Base-by-base conservation (phyloP, 2,329 filamentous ascomycete genomes). In the Fusarium proliferatum region DNA sequence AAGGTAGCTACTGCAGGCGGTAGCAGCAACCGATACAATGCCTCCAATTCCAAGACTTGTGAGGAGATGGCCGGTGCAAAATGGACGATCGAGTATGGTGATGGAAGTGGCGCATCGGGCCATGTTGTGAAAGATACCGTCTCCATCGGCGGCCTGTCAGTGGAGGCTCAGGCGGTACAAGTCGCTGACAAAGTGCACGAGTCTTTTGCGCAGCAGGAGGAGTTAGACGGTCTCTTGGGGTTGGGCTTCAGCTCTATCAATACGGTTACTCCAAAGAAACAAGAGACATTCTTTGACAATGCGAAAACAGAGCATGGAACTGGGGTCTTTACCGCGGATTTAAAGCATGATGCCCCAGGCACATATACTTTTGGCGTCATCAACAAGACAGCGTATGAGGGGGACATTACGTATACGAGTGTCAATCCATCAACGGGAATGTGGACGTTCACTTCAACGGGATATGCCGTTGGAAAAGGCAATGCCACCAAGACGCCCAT, bases 281-380 rank as follows among this genome's bases (percentile, higher is more conserved):
- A 86, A 62, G 82, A 81, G 55, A 87, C 85, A 0, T 87, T 86
- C 57, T 84, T 84, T 45, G 82, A 81, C 38, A 84, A 78, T n/a
- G 77, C 77, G 19, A 64, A 63, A 39, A 49, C 61, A 0, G 48
- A 64, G 16, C 73, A 81, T 28, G 63, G 68, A 5, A 28, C 64
- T 17, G 61, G 69, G 5, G 82, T 95, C 28, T 93, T 95, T 81
- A 93, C 92, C 0, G 92, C 91, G 19, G 88, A 92, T 68, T 85
- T 96, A 41, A 88, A 89, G 74, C 86, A 88, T 70, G 85, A 80
- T 26, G 71, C 76, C 4, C 70, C 79, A 6, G 93, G 93, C 41
- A 86, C 88, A 49, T 95, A 94, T 82, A 91, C 94, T 77, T 95
- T 95, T 79, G 93, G 93, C 68, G 86, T 82, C 72, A 90, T 95